Base-by-base conservation (phyloP, 139 green algal genomes). In the Astrephomene gubernaculifera region DNA sequence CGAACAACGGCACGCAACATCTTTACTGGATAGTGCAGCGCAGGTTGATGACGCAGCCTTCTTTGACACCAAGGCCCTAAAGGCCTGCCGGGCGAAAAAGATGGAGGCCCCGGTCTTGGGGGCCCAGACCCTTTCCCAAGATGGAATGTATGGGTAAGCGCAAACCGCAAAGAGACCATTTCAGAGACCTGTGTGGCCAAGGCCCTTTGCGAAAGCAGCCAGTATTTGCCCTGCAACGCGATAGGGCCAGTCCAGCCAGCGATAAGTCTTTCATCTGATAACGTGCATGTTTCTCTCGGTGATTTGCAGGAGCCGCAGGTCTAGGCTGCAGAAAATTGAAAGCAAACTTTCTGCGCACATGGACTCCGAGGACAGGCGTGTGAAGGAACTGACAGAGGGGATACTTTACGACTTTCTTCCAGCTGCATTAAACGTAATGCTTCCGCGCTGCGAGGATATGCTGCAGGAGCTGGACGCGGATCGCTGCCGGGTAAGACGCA, bases 401-500 rank as follows among this genome's bases (percentile, higher is more conserved):
- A 89, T 95, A 8, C 54, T 94, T 35, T 94, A 95, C 61, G 86
- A 91, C 17, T 87, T 95, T 31, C 86, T 95, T 35, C 92, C 92
- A 39, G 63, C 90, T 33, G 90, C 89, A 0, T 71, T 95, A 2
- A 87, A 92, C 54, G 83, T 89, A 22, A 88, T 94, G 87, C 82
- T 94, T 43, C 91, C 91, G 22, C 75, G 82, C 52, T 89, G 87
- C 44, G 87, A 89, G 60, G 90, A 94, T 67, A 87, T 67, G 33
- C 72, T 86, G 45, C 67, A 85, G 45, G 86, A 92, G 79, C 82
- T 91, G 54, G 82, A 86, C 35, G 78, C 85, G 65, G 87, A 88
- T 52, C 52, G 84, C 1, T 93, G 86, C 69, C 87, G 88, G 85
- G 90, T 91, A 38, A 49, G 86, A n/a, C n/a, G n/a, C n/a, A n/a